phyloP scores from a whole-genome alignment of 768 basidiomycete genomes.

The Xanthoconium stramineum region DNA sequence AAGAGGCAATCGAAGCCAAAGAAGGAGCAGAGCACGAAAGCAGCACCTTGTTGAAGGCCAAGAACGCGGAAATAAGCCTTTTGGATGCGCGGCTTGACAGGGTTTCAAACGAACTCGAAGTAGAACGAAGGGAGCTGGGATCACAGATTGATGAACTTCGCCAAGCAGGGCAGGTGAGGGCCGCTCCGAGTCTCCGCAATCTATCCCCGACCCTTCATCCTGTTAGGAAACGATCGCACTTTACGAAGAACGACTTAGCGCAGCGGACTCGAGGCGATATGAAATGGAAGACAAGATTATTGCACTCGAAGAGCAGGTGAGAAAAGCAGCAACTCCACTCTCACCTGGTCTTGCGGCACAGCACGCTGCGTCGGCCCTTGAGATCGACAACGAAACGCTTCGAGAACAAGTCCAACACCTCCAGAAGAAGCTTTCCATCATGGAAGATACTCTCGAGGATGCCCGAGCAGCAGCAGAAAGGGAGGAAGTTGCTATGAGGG shows the following conservation, averaged over 20 bases:
- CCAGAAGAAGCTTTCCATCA: conserved; percentile 64
- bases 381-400: conserved; percentile 94
- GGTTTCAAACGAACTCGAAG: conserved; percentile 43
- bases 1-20: conserved; percentile 50
- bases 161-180: conserved; percentile 78
- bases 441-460: conserved; percentile 89
- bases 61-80: conserved; percentile 57
- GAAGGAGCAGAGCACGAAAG: conserved; percentile 49
- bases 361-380: conserved; percentile 63
- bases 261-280: conserved; percentile 66
- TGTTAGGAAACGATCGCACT: conserved; percentile 87
- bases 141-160: conserved; percentile 80
- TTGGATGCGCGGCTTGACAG: conserved; percentile 49
- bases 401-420: conserved; percentile 88
- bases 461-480: conserved; percentile 62
- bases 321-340: conserved; percentile 28
- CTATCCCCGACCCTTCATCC: background rate
- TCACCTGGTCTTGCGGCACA: conserved; percentile 36
- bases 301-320: conserved; percentile 52
- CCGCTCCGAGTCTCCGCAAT: background rate
- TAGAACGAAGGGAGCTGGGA: conserved; percentile 66
- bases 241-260: conserved; percentile 85
- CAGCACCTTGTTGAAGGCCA: conserved; percentile 48
- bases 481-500: conserved; percentile 64
- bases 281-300: conserved; percentile 70